Evolutionary conservation across 148 eudicot species (phyloP).

Genomic region (Limonium bicolor): DNA sequence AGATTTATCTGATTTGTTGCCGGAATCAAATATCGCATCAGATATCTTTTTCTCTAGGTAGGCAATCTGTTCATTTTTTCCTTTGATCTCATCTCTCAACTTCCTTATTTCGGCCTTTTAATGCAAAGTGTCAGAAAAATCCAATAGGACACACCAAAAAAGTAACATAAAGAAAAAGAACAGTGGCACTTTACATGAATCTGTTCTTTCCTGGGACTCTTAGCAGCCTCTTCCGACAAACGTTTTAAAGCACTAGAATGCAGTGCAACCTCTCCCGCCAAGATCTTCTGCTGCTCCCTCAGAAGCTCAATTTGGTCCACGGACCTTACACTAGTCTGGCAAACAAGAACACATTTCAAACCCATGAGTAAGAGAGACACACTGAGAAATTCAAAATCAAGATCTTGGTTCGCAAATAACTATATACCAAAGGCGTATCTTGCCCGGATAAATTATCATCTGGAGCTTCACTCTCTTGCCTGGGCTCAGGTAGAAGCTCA

Average conservation of each 20-base stretch:
- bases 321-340: conserved; percentile 60
- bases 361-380: no score
- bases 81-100: conserved; percentile 51
- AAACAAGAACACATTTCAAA: background rate
- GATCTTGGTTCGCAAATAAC: no score
- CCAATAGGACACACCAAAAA: background rate
- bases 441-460: conserved; percentile 50
- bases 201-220: conserved; percentile 46
- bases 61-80: conserved; percentile 67
- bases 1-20: conserved; percentile 30
- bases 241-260: conserved; percentile 80
- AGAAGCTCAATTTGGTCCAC: conserved; percentile 83
- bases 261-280: conserved; percentile 90
- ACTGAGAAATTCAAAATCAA: no score
- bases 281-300: conserved; percentile 87
- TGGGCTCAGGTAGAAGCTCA: conserved; percentile 40
- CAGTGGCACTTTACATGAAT: conserved; percentile 39
- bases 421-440: conserved; percentile 80
- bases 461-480: conserved; percentile 38
- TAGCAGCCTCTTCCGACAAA: conserved; percentile 62
- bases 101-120: conserved; percentile 65
- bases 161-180: conserved; percentile 5
- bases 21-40: conserved; percentile 26
- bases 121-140: conserved; percentile 9
- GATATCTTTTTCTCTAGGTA: conserved; percentile 64